Conservation (phyloP, 495 filamentous ascomycete species). For the Penicillium herquei region DNA sequence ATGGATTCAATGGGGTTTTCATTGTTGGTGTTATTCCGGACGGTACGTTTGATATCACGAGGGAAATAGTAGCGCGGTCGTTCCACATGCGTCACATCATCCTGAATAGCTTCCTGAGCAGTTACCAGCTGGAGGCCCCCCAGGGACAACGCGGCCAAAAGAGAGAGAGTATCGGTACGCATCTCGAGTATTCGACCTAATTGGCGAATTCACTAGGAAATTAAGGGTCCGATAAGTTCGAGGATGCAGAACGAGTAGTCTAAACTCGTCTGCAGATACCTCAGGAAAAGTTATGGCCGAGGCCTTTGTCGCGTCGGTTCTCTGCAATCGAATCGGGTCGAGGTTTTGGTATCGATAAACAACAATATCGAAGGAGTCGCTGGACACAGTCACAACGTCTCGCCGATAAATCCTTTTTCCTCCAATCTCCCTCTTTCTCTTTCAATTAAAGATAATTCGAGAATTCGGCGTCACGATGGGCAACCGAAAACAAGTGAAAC, state of each 20-base stretch:
- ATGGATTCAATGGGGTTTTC: not conserved
- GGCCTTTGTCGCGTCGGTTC: not conserved
- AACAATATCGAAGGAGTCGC: slow-evolving; percentile 11
- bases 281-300: slow-evolving; percentile 7
- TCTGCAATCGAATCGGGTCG: not conserved
- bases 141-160: slow-evolving; percentile 34
- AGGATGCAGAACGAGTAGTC: slow-evolving; percentile 24
- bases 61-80: slow-evolving; percentile 49
- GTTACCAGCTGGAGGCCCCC: slow-evolving; percentile 36
- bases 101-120: slow-evolving; percentile 4
- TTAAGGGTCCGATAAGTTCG: slow-evolving; percentile 7
- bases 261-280: slow-evolving; percentile 24
- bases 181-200: slow-evolving; percentile 21
- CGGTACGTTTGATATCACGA: slow-evolving; percentile 44
- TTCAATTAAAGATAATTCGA: slow-evolving; percentile 6
- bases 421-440: not conserved
- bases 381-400: slow-evolving; percentile 20
- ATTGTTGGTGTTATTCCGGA: slow-evolving; percentile 17
- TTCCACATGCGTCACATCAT: slow-evolving; percentile 32
- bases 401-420: not conserved
- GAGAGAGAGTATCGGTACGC: slow-evolving; percentile 27
- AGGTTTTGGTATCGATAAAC: not conserved
- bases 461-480: slow-evolving; percentile 24
- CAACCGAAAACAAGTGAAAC: slow-evolving; percentile 28
- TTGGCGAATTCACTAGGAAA: slow-evolving; percentile 1